A percentile compares a stretch with the other conserved stretches of the same genome.
Evolutionary conservation across 306 rosid species (phyloP).

Genomic region (Cicer judaicum): DNA sequence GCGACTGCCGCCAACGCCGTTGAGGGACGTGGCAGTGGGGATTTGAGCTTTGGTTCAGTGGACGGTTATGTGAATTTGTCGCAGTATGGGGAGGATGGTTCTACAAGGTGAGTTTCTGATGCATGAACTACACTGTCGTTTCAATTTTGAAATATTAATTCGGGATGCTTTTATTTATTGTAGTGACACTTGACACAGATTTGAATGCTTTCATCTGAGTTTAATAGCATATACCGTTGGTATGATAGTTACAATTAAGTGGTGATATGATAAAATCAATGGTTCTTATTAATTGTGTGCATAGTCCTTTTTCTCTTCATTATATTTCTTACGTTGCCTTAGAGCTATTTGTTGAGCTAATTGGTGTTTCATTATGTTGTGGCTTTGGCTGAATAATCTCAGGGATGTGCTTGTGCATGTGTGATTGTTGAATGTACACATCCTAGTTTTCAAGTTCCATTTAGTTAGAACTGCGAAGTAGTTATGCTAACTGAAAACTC

Average conservation of each 20-base stretch:
- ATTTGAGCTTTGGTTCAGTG: conserved; percentile 55
- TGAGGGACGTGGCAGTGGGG: conserved; percentile 44
- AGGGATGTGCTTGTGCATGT: conserved; percentile 29
- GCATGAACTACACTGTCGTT: not conserved
- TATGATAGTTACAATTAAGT: too few species aligned
- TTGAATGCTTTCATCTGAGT: too few species aligned
- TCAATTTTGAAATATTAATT: conserved; percentile 14
- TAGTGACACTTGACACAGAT: too few species aligned
- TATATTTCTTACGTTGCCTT: not conserved
- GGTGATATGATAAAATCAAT: too few species aligned
- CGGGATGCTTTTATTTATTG: not conserved
- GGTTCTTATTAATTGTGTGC: not conserved
- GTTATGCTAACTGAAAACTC: conserved; percentile 7
- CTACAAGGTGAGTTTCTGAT: conserved; percentile 55
- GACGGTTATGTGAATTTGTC: conserved; percentile 55
- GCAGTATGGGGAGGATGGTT: conserved; percentile 61
- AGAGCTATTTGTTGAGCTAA: not conserved
- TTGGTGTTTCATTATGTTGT: not conserved
- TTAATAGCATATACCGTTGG: too few species aligned
- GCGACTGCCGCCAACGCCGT: conserved; percentile 8
- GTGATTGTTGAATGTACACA: conserved; percentile 24
- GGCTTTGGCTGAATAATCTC: conserved; percentile 1
- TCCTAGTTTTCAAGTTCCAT: not conserved
- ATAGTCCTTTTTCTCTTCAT: not conserved
- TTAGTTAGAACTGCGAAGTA: not conserved